Evolutionary conservation across 2,329 filamentous ascomycete genomes (phyloP), one percentile per base, ranked within the genome.

Genomic region (Chaetomium olivaceum): DNA sequence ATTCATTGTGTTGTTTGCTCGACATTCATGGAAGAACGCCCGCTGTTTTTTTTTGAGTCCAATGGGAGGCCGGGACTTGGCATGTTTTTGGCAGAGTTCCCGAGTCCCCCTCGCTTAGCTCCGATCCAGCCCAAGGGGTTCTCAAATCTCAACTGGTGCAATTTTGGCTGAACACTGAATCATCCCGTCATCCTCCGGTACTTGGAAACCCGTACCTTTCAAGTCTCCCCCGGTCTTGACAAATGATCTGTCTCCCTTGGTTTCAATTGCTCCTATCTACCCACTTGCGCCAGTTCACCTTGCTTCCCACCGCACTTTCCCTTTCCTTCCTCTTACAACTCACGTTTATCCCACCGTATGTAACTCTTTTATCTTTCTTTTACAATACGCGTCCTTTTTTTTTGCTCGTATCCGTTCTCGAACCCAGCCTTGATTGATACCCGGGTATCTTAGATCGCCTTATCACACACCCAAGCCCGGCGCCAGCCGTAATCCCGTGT

Each of bases 101-200:
- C 52, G 39, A 58, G 51, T 29, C 29, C 63, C 64, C 60, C 62
- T 70, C 64, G 64, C 66, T 70, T 68, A 65, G 61, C 57, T 33
- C 57, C 61, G 52, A 59, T 48, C 56, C 50, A 64, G 36, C 58
- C 56, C 31, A 63, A 54, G 33, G 43, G 64, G 58, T 63, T 59
- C 48, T 48, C 59, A 31, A 57, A 66, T 51, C 29, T 19, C 16
- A 43, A 63, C 62, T 69, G 61, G 66, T 57, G 68, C 66, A 71
- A 70, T 72, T 65, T 71, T 71, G 69, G 69, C 69, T 70, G 69
- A 71, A 71, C 60, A 62, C 67, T 65, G 66, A 69, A 66, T 67
- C 64, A 67, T 70, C 67, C 70, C 62, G 63, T 70, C 70, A 71
- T 68, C 64, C 67, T 65, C 54, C 57, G 67, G 60, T 58, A 65